Conservation (phyloP, 1,284 basidiomycete genomes). For the Schizophyllum amplum region DNA sequence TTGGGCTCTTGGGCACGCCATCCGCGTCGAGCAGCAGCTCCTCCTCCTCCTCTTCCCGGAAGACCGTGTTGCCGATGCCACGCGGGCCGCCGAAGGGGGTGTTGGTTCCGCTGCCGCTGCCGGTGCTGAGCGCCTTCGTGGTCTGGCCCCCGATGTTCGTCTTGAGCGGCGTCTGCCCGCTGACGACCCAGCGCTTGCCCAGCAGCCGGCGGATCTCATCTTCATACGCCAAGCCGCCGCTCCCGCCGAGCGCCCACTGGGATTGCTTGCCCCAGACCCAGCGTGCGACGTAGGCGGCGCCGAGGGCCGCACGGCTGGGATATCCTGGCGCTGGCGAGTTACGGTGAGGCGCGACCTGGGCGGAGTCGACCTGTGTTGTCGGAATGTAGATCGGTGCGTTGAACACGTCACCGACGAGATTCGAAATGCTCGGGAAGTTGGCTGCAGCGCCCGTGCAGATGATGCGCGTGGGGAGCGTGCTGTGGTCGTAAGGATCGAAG, state of each 20-base stretch:
- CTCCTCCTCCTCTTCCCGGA: conserved; percentile 72
- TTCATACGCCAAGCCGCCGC: conserved; percentile 57
- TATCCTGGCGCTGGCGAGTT: conserved; percentile 64
- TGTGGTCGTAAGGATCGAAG: conserved; percentile 69
- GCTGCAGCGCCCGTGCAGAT: conserved; percentile 68
- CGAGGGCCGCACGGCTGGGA: conserved; percentile 59
- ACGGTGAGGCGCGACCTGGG: conserved; percentile 61
- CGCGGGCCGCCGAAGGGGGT: conserved; percentile 47
- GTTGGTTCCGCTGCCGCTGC: conserved; percentile 48
- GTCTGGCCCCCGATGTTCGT: conserved; percentile 44
- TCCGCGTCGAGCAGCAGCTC: conserved; percentile 33
- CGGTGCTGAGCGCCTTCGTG: conserved; percentile 7
- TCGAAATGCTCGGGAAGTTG: conserved; percentile 75
- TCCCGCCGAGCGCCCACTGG: conserved; percentile 14
- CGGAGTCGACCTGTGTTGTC: conserved; percentile 62
- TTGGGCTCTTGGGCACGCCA: conserved; percentile 2
- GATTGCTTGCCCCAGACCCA: conserved; percentile 75
- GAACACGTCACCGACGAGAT: conserved; percentile 71
- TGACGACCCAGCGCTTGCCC: conserved; percentile 62
- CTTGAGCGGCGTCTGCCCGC: conserved; percentile 42
- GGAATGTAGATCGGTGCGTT: conserved; percentile 70
- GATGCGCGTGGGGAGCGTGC: conserved; percentile 52
- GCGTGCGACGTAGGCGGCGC: conserved; percentile 66
- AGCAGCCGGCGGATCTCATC: conserved; percentile 66
- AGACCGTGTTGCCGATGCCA: conserved; percentile 47